Conservation (phyloP, 148 eudicot species). For the Heliosperma pusillum region DNA sequence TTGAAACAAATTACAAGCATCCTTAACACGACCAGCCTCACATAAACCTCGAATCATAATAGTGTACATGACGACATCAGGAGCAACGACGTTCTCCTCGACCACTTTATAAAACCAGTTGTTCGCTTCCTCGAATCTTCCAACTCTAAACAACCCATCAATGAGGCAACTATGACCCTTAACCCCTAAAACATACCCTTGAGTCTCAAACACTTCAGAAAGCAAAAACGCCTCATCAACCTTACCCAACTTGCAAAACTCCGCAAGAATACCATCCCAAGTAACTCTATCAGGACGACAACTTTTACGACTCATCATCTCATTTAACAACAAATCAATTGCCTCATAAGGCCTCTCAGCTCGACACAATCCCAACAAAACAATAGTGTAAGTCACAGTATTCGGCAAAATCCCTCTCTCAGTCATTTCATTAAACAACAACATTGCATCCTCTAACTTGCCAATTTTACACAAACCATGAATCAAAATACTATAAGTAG, state of each 20-base stretch:
- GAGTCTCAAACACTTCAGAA: conserved; percentile 34
- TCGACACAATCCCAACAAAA: conserved; percentile 62
- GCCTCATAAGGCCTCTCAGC: conserved; percentile 65
- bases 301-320: conserved; percentile 42
- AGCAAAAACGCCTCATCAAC: conserved; percentile 56
- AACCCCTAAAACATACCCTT: conserved; percentile 47
- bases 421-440: conserved; percentile 70
- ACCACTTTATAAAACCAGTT: conserved; percentile 39
- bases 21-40: conserved; percentile 44
- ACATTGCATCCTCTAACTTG: conserved; percentile 48
- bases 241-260: conserved; percentile 60
- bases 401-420: conserved; percentile 45
- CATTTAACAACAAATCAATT: conserved; percentile 29
- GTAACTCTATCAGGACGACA: conserved; percentile 50
- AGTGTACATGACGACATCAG: conserved; percentile 68
- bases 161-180: conserved; percentile 58
- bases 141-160: conserved; percentile 63
- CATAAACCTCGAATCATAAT: conserved; percentile 69
- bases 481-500: conserved; percentile 65
- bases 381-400: conserved; percentile 53
- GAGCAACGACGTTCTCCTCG: conserved; percentile 31
- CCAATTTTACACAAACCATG: conserved; percentile 72
- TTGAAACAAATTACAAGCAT: conserved; percentile 49
- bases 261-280: conserved; percentile 59
- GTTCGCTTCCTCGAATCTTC: conserved; percentile 58